phyloP scores from a whole-genome alignment of 805 yeast genomes.

The Yamadazyma tumulicola region DNA sequence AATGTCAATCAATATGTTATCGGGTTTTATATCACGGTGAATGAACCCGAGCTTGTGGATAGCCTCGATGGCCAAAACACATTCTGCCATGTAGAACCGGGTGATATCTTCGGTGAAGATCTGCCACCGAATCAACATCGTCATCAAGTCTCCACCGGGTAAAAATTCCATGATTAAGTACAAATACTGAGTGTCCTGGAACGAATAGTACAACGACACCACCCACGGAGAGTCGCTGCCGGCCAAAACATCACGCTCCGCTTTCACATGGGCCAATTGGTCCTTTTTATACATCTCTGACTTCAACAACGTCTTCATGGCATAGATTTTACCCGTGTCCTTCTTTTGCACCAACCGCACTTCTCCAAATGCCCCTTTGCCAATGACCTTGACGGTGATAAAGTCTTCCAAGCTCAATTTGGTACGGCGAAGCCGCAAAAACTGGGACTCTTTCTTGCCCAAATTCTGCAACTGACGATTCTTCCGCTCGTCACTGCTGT shows the following conservation, averaged over 20 bases:
- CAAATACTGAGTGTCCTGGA: conserved; percentile 72
- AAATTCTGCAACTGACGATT: conserved; percentile 76
- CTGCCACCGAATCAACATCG: conserved; percentile 93
- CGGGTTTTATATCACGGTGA: conserved; percentile 97
- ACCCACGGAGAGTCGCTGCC: conserved; percentile 89
- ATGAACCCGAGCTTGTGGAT: conserved; percentile 90
- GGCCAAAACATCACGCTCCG: conserved; percentile 93
- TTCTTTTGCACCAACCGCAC: conserved; percentile 90
- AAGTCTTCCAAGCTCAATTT: conserved; percentile 80
- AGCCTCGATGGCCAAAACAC: conserved; percentile 92
- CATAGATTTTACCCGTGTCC: conserved; percentile 89
- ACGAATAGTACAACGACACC: conserved; percentile 75
- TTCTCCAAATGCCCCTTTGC: conserved; percentile 98
- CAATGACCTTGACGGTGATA: conserved; percentile 83
- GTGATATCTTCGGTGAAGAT: conserved; percentile 91
- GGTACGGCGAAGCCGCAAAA: conserved; percentile 79
- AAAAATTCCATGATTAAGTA: conserved; percentile 77
- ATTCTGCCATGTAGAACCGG: conserved; percentile 92
- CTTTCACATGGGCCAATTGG: conserved; percentile 91
- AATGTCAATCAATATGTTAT: conserved; percentile 84
- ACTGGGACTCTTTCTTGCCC: conserved; percentile 87
- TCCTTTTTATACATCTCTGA: conserved; percentile 94
- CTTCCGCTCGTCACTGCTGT: conserved; percentile 73
- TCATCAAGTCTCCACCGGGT: conserved; percentile 89
- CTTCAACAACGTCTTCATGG: conserved; percentile 89